Evolutionary conservation across 192 early-diverging fungal genomes (phyloP), one percentile per base, ranked within the genome.

Genomic region (Chytriomyces confervae): DNA sequence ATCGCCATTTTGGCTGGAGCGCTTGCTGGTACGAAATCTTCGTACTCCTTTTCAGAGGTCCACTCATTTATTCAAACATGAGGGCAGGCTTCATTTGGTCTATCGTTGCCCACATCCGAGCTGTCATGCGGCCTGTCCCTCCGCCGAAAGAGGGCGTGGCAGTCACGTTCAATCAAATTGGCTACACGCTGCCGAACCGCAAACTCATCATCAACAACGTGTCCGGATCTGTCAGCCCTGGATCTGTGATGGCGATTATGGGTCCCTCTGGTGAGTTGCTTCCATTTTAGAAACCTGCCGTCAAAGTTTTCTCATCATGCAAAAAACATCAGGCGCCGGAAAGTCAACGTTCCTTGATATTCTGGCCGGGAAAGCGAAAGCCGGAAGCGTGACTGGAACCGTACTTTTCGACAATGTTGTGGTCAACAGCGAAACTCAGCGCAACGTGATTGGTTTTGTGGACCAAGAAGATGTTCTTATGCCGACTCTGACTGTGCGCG

Each of bases 271-370:
- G 87, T 66, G 11, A 11, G 11, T 29, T 72, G 18, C 18, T 72
- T 60, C 9, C n/a, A 4, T n/a, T 3, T 4, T 5, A 65, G 16
- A 36, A 69, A 69, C 44, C 2, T 43, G 23, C 13, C 5, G 0
- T 5, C 2, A 36, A 69, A 36, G 18, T 48, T 47, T 69, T 13
- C 49, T 36, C 36, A 36, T 36, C 36, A 2, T 36, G 36, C 36
- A 36, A 36, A 36, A 36, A 13, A n/a, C 60, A 11, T 57, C 50
- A 79, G 78, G 95, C 11, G 92, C 95, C 7, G 96, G 95, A 53
- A 97, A 96, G 85, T 93, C 95, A 8, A 95, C 93, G 3, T 82
- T 96, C 36, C 86, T 98, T 27, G 93, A 95, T 79, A 88, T 94
- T 1, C 84, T 95, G 43, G 92, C 92, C 3, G 91, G 91, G 5